Conservation (phyloP, 2,329 filamentous ascomycete species). For the Fusarium anthophilum region DNA sequence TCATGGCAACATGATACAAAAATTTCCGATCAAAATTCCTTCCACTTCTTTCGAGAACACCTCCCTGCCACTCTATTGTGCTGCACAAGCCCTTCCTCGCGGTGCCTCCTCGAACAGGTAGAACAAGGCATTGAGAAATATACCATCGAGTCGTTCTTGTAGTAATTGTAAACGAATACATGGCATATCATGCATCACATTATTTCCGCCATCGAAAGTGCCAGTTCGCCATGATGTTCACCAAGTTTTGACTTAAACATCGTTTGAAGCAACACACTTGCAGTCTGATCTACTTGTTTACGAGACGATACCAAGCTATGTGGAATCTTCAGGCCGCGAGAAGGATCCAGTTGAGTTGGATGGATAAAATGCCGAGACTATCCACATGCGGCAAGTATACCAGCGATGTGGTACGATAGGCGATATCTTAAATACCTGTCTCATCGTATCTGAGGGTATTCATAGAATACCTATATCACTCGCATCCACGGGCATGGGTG, state of each 20-base stretch:
- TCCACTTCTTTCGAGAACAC: neutral
- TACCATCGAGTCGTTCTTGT: neutral
- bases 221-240: neutral
- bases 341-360: neutral
- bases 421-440: neutral
- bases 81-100: neutral
- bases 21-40: neutral
- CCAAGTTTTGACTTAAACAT: neutral
- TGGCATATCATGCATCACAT: neutral
- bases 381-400: neutral
- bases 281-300: neutral
- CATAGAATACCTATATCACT: neutral
- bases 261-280: neutral
- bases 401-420: neutral
- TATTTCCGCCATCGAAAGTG: neutral
- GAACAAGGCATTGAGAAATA: neutral
- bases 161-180: neutral
- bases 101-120: neutral
- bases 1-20: constrained; percentile 62
- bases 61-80: neutral
- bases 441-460: neutral
- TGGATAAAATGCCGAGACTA: neutral
- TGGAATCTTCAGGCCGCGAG: neutral
- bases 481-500: neutral
- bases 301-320: neutral